These are phyloP conservation scores for Houttuynia cordata DNA, from an alignment of 164 flowering plant species.

Conservation along the genomic window DNA sequence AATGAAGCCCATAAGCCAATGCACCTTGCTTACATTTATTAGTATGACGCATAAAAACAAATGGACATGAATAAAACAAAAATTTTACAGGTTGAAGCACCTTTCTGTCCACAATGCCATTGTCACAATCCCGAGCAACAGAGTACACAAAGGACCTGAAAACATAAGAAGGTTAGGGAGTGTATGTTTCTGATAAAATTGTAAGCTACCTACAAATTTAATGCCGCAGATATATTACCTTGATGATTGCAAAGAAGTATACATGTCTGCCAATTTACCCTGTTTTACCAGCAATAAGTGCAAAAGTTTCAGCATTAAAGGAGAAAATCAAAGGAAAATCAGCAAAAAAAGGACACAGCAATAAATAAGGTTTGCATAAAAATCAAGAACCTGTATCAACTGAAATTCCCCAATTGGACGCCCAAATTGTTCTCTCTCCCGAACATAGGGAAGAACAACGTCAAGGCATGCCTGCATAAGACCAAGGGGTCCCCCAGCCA, in stretches of 20 bases:
- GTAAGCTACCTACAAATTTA: neutral
- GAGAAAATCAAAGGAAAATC: neutral
- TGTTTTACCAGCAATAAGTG: constrained; percentile 19
- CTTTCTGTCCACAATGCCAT: constrained; percentile 69
- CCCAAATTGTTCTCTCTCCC: constrained; percentile 90
- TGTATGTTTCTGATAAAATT: too few species aligned
- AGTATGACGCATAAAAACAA: neutral
- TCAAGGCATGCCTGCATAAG: constrained; percentile 98
- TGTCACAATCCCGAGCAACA: constrained; percentile 93
- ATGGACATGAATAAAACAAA: neutral
- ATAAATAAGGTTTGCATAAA: neutral
- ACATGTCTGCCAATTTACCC: constrained; percentile 99
- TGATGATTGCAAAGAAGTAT: constrained; percentile 88
- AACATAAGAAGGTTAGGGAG: neutral
- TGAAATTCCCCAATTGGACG: constrained; percentile 92
- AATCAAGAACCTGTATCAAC: constrained; percentile 66
- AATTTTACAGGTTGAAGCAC: constrained; percentile 15
- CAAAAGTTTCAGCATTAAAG: constrained; percentile 4
- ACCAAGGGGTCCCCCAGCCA: constrained; percentile 92
- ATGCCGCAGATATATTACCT: constrained; percentile 32
- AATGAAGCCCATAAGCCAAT: too few species aligned
- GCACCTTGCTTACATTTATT: too few species aligned
- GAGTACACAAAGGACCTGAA: constrained; percentile 88
- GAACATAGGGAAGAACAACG: constrained; percentile 79
- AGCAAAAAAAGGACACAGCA: neutral